Conservation (phyloP, 2,329 filamentous ascomycete species). For the Orbilia brochopaga region DNA sequence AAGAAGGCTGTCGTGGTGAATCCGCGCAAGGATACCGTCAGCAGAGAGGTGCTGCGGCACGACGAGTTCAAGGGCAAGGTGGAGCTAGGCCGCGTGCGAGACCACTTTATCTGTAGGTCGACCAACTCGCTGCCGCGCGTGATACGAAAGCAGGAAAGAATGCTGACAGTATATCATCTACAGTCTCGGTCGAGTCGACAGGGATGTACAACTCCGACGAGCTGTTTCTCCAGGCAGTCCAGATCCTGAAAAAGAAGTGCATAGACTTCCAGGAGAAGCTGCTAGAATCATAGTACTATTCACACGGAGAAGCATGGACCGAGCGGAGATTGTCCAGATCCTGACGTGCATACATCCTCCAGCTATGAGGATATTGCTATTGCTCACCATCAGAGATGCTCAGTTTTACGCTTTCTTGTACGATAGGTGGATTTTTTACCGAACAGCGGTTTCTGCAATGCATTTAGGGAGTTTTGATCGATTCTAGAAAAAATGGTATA, state of each 20-base stretch:
- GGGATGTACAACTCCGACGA: constrained; percentile 95
- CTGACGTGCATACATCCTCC: too few relatives aligned
- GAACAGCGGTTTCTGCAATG: constrained; percentile 10
- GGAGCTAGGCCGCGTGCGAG: constrained; percentile 82
- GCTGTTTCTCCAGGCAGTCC: constrained; percentile 87
- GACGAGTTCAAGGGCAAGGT: constrained; percentile 95
- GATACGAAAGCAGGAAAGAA: background rate
- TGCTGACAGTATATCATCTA: background rate
- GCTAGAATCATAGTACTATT: constrained; percentile 37
- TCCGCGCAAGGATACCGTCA: constrained; percentile 93
- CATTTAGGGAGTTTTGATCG: constrained; percentile 41
- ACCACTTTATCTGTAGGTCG: constrained; percentile 87
- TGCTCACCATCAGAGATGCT: background rate
- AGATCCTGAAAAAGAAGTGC: constrained; percentile 84
- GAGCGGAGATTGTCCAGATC: background rate
- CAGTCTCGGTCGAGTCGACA: constrained; percentile 82
- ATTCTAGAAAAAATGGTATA: constrained; percentile 41
- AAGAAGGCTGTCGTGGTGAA: constrained; percentile 85
- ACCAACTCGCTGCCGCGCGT: background rate
- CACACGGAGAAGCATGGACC: constrained; percentile 12
- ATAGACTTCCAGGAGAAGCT: constrained; percentile 50
- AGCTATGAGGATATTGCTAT: background rate
- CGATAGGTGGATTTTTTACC: constrained; percentile 9
- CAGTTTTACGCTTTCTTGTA: background rate
- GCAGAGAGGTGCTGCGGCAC: constrained; percentile 87